These are phyloP conservation scores for Populus hybrid DNA, from an alignment of 441 rosid species.

Conservation along the genomic window DNA sequence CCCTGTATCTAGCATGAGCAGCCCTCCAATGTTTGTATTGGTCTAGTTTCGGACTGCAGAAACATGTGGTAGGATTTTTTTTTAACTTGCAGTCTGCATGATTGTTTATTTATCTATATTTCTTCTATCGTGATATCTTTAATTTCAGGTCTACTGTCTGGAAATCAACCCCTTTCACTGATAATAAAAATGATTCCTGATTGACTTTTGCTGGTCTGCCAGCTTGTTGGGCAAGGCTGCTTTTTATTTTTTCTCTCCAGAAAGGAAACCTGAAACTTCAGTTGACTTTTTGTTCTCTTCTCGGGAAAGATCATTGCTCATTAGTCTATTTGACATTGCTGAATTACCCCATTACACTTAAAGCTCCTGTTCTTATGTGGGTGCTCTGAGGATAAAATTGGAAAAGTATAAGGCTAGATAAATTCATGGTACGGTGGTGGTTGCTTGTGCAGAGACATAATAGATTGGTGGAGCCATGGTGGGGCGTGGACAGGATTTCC, in stretches of 20 bases:
- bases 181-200: conserved; percentile 14
- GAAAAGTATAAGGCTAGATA: conserved; percentile 7
- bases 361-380: not conserved
- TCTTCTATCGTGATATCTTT: not conserved
- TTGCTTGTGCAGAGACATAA: conserved; percentile 21
- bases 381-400: conserved; percentile 17
- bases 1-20: conserved; percentile 5
- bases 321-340: conserved; percentile 3
- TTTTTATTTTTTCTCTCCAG: not conserved
- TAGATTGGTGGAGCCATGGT: conserved; percentile 30
- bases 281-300: conserved; percentile 32
- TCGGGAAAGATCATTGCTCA: conserved; percentile 8
- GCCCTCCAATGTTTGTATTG: not conserved
- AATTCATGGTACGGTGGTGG: conserved; percentile 19
- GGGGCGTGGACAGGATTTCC: conserved; percentile 6
- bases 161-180: conserved; percentile 17
- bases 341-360: conserved; percentile 9
- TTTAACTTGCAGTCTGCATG: not conserved
- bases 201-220: conserved; percentile 23
- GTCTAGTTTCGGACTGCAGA: not conserved
- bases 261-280: conserved; percentile 20
- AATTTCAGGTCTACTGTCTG: conserved; percentile 17
- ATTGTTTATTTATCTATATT: not conserved
- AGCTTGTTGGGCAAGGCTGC: not conserved
- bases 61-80: not conserved